Conservation (phyloP, 441 rosid genomes). For the Arabidopsis lyrata region DNA sequence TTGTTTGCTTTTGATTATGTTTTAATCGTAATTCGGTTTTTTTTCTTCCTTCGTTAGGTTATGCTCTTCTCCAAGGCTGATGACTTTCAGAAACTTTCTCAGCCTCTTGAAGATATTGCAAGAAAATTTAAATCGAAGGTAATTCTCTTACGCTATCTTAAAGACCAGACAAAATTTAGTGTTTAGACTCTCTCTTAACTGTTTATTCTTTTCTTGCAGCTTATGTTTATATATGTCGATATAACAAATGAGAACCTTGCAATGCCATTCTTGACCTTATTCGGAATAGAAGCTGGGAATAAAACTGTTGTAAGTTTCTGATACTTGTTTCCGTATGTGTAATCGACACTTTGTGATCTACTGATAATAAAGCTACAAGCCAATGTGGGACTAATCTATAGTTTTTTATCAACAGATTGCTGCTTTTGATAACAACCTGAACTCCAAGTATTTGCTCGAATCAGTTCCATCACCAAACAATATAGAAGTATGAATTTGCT, state of each 20-base stretch:
- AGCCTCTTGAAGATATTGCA: slow-evolving; percentile 76
- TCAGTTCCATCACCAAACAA: slow-evolving; percentile 66
- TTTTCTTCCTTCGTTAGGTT: slow-evolving; percentile 53
- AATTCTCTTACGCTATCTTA: slow-evolving; percentile 14
- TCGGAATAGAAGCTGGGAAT: slow-evolving; percentile 78
- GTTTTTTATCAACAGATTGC: slow-evolving; percentile 60
- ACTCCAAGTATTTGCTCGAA: slow-evolving; percentile 79
- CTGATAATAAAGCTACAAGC: slow-evolving; percentile 12
- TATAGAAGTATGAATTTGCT: slow-evolving; percentile 64
- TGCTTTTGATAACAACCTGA: slow-evolving; percentile 75
- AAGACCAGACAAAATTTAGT: background rate
- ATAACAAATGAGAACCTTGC: slow-evolving; percentile 77
- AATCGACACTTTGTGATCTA: background rate
- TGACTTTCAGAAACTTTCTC: slow-evolving; percentile 54
- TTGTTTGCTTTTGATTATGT: background rate
- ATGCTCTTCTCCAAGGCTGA: slow-evolving; percentile 68
- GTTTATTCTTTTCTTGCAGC: slow-evolving; percentile 52
- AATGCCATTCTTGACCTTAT: slow-evolving; percentile 85
- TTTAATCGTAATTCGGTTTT: slow-evolving; percentile 13
- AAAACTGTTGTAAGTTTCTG: slow-evolving; percentile 63
- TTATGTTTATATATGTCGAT: slow-evolving; percentile 74
- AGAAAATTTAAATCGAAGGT: slow-evolving; percentile 80
- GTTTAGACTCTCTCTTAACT: slow-evolving; percentile 23
- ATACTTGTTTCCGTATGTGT: slow-evolving; percentile 12
- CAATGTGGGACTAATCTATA: background rate